Evolutionary conservation across 441 rosid genomes (phyloP).

Genomic region (Syzygium malaccense): DNA sequence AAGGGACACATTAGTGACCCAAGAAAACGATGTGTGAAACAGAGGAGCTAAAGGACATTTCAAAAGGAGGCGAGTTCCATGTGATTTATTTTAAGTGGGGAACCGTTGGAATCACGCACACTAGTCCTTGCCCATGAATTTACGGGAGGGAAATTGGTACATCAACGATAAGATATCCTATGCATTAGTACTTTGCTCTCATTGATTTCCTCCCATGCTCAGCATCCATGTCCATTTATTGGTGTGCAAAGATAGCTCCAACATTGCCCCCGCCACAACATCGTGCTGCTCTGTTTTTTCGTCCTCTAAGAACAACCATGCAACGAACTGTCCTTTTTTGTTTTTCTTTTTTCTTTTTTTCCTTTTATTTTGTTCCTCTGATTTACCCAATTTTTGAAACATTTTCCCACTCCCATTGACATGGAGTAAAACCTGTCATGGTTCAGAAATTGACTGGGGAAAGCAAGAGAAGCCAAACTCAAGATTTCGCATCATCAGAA

Average conservation of each 20-base stretch:
- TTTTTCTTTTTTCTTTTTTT: too few relatives aligned
- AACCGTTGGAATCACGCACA: slow-evolving; percentile 5
- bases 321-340: neutral
- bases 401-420: neutral
- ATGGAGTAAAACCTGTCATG: neutral
- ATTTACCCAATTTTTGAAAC: neutral
- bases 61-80: neutral
- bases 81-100: slow-evolving; percentile 6
- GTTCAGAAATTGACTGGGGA: neutral
- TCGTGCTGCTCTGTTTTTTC: neutral
- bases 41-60: neutral
- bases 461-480: neutral
- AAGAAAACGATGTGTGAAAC: neutral
- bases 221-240: neutral
- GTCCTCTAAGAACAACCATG: neutral
- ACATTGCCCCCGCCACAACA: neutral
- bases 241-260: neutral
- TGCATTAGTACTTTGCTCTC: neutral
- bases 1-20: neutral
- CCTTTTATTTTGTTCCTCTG: neutral
- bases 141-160: neutral
- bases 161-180: neutral
- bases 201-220: neutral
- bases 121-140: neutral
- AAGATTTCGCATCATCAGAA: neutral